Percentiles rank a stretch among this genome's conserved stretches.
These are phyloP conservation scores for Juncus inflexus DNA, from an alignment of 176 grass and related monocot genomes.

Conservation along the genomic window DNA sequence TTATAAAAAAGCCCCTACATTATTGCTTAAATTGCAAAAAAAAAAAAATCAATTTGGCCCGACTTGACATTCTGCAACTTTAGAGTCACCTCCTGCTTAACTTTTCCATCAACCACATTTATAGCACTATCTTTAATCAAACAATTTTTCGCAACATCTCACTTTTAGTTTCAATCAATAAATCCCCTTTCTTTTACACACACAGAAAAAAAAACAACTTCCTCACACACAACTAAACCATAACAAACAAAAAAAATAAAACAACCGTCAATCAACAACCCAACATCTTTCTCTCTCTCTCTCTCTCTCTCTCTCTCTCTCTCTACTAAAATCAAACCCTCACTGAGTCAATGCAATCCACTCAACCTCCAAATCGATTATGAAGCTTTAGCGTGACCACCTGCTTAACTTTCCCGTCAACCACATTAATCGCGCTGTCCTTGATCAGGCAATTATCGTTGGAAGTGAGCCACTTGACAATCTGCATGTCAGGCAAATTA, in stretches of 20 bases:
- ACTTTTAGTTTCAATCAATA: too few species aligned
- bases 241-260: background rate
- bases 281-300: background rate
- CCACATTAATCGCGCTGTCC: conserved; percentile 50
- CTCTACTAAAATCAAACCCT: too few species aligned
- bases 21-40: too few species aligned
- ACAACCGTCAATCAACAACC: background rate
- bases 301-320: background rate
- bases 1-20: too few species aligned
- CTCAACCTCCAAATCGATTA: conserved; percentile 53
- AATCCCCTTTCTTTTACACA: too few species aligned
- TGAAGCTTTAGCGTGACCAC: conserved; percentile 52
- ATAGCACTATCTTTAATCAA: conserved; percentile 49
- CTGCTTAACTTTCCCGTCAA: conserved; percentile 62
- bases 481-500: conserved; percentile 55
- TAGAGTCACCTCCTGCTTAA: conserved; percentile 51
- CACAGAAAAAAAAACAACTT: too few species aligned
- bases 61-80: conserved; percentile 55
- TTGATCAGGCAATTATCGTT: conserved; percentile 47
- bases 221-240: too few species aligned
- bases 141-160: conserved; percentile 21
- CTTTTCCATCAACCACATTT: conserved; percentile 45
- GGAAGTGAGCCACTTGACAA: conserved; percentile 60
- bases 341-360: conserved; percentile 64
- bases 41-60: conserved; percentile 51